Evolutionary conservation across 2,329 filamentous ascomycete genomes (phyloP), one percentile per base, ranked within the genome.

Genomic region (Aspergillus pseudoviridinutans): DNA sequence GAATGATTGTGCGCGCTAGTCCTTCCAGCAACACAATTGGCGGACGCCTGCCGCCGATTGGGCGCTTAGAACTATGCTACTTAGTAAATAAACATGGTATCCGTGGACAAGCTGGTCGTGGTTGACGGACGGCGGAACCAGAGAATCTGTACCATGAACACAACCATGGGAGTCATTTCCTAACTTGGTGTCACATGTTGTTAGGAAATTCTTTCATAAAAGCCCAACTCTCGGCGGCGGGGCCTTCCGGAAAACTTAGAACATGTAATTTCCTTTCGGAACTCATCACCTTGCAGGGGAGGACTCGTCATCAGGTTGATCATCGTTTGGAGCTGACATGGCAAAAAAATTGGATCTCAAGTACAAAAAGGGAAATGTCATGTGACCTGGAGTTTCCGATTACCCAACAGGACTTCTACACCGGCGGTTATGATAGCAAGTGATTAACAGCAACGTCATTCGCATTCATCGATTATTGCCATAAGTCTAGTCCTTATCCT

Each of bases 61-160:
- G 42, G 42, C 42, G 12, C 10, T 24, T 22, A 46, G 42, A 38
- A 38, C 14, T 38, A 38, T 38, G 14, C 32, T 17, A 17, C 32
- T 7, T 17, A 6, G 32, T 38, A 62, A 62, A 55, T 65, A 62
- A 64, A 64, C 58, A 64, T 42, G 4, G 50, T 47, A 59, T 58
- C 61, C 61, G 42, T 64, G 63, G 63, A 50, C 41, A 25, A 10
- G 17, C 24, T 57, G 54, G 25, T 54, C 58, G 52, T 55, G 63
- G 63, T 53, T 61, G 38, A 46, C n/a, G 4, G 38, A 46, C n/a
- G 4, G 25, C 60, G 61, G 55, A 55, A 60, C 55, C 55, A 51
- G 27, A 32, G 24, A 51, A 44, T 29, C 28, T 20, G 8, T 49
- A 35, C 55, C 51, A 54, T 42, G 47, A 54, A 38, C 35, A 32